phyloP scores from a whole-genome alignment of 306 rosid genomes.

The Sindora glabra region DNA sequence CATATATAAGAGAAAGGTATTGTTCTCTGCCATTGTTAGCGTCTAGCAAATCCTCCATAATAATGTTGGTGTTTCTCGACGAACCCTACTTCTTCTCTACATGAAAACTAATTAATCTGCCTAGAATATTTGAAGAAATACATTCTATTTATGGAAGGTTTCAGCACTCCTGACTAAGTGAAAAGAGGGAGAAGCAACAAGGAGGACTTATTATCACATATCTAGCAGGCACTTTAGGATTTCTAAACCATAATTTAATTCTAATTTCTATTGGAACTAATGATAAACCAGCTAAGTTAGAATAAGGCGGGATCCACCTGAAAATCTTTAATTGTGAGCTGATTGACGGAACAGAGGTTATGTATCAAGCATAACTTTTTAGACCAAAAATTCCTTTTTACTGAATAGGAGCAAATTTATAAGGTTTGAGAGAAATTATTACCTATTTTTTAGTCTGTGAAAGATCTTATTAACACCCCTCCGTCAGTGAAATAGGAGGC shows the following conservation, averaged over 20 bases:
- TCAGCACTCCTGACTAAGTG: slow-evolving; percentile 15
- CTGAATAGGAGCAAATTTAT: slow-evolving; percentile 6
- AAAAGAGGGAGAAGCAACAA: neutral
- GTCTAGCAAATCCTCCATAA: slow-evolving; percentile 33
- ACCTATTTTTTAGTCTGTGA: slow-evolving; percentile 15
- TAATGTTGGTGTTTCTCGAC: slow-evolving; percentile 12
- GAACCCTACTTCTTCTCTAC: slow-evolving; percentile 31
- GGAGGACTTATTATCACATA: no score
- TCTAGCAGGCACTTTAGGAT: no score
- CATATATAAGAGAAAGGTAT: slow-evolving; percentile 29
- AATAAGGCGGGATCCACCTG: no score
- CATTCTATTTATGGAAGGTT: slow-evolving; percentile 34
- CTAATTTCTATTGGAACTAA: no score
- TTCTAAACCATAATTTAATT: no score
- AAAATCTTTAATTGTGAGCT: no score
- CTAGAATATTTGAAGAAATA: slow-evolving; percentile 38
- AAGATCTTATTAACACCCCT: no score
- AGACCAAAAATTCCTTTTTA: no score
- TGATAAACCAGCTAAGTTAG: no score
- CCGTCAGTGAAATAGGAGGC: no score
- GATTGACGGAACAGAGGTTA: no score
- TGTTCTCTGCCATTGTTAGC: slow-evolving; percentile 24
- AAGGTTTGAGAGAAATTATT: slow-evolving; percentile 2
- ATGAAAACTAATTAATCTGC: slow-evolving; percentile 30
- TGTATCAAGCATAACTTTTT: no score